Percentiles rank a stretch among this genome's conserved stretches.
Conservation (phyloP, 345 rosid species). For the Gossypium raimondii region DNA sequence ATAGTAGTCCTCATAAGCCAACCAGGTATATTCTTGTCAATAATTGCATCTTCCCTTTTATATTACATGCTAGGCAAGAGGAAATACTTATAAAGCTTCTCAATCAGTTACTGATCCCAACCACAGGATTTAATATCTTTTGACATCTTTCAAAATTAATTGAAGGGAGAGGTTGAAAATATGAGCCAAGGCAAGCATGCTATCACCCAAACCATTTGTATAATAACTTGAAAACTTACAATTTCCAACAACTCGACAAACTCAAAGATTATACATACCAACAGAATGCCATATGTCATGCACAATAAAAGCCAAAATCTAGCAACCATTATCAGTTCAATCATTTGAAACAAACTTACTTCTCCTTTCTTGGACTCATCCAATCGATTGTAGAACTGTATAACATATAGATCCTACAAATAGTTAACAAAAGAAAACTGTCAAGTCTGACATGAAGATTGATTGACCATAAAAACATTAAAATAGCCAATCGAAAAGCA, state of each 20-base stretch:
- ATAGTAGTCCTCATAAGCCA: neutral
- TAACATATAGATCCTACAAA: slow-evolving; percentile 73
- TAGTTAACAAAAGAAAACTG: slow-evolving; percentile 14
- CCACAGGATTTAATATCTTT: neutral
- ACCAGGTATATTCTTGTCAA: neutral
- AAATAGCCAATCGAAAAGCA: neutral
- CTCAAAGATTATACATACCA: neutral
- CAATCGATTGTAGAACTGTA: slow-evolving; percentile 69
- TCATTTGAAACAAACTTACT: slow-evolving; percentile 43
- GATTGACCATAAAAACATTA: slow-evolving; percentile 10
- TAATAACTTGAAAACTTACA: neutral
- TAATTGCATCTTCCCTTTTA: neutral
- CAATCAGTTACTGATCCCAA: neutral
- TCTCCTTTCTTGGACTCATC: slow-evolving; percentile 90
- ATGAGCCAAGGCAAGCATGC: neutral
- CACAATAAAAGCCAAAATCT: neutral
- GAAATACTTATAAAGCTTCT: slow-evolving; percentile 6
- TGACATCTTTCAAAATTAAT: neutral
- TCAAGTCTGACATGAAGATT: neutral
- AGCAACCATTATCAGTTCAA: neutral
- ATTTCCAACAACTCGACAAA: neutral
- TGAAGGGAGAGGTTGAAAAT: neutral
- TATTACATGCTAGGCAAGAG: neutral
- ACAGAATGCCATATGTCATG: neutral
- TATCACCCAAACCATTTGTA: neutral